These are phyloP conservation scores for Xerocomellus amylosporus DNA, from an alignment of 768 basidiomycete species.

Conservation along the genomic window DNA sequence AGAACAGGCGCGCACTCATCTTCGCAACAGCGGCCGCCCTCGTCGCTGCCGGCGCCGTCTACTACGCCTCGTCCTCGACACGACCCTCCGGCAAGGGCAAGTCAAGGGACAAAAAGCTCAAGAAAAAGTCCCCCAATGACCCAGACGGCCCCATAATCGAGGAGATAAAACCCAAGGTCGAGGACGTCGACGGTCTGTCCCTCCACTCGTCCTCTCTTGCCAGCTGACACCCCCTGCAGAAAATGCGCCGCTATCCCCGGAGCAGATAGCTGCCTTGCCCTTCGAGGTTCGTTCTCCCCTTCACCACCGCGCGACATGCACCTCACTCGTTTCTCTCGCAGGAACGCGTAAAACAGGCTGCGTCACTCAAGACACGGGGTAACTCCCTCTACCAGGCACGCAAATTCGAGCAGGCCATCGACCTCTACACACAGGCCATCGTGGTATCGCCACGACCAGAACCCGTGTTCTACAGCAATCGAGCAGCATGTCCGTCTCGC, in stretches of 20 bases:
- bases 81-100: conserved; percentile 43
- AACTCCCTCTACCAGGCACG: conserved; percentile 66
- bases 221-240: conserved; percentile 29
- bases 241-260: conserved; percentile 45
- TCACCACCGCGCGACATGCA: not conserved
- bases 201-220: not conserved
- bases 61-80: conserved; percentile 54
- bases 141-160: conserved; percentile 76
- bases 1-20: conserved; percentile 75
- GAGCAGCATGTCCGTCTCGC: conserved; percentile 80
- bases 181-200: conserved; percentile 34
- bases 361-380: conserved; percentile 65
- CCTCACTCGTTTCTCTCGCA: conserved; percentile 28
- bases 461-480: conserved; percentile 94
- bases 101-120: conserved; percentile 44
- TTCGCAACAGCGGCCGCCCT: conserved; percentile 71
- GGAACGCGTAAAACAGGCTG: conserved; percentile 66
- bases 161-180: conserved; percentile 54
- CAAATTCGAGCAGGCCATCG: conserved; percentile 56
- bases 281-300: conserved; percentile 45
- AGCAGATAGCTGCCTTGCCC: conserved; percentile 56
- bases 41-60: conserved; percentile 69
- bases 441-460: conserved; percentile 73
- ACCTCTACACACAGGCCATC: conserved; percentile 74
- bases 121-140: conserved; percentile 57